Conservation (phyloP, 1,284 basidiomycete species). For the Pascua guehoae region DNA sequence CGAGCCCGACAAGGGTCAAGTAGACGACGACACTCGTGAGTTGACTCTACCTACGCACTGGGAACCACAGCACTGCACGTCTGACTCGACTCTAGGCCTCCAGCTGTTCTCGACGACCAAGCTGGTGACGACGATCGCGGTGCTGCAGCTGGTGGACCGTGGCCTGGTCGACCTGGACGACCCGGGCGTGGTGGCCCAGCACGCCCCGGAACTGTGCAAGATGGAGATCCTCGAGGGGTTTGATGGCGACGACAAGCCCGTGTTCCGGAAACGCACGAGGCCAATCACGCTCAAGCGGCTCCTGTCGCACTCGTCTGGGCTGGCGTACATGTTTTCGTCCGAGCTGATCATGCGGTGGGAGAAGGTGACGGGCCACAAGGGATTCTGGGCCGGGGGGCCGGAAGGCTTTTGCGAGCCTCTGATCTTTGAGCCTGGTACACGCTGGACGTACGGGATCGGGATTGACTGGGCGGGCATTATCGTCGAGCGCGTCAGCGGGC, state of each 20-base stretch:
- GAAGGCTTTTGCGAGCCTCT: slow-evolving; percentile 18
- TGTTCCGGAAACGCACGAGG: background rate
- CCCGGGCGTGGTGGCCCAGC: background rate
- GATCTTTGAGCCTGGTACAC: slow-evolving; percentile 36
- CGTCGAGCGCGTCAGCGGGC: slow-evolving; percentile 33
- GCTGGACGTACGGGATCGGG: slow-evolving; percentile 29
- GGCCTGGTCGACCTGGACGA: slow-evolving; percentile 9
- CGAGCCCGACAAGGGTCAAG: slow-evolving; percentile 23
- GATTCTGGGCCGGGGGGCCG: slow-evolving; percentile 26
- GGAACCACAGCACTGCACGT: too few species aligned
- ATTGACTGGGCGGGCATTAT: slow-evolving; percentile 44
- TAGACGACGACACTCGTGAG: slow-evolving; percentile 37
- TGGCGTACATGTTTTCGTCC: slow-evolving; percentile 12
- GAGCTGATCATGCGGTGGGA: slow-evolving; percentile 11
- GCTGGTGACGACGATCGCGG: slow-evolving; percentile 33
- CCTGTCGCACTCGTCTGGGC: slow-evolving; percentile 16
- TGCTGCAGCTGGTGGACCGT: slow-evolving; percentile 27
- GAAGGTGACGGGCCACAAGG: slow-evolving; percentile 13
- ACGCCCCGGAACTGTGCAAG: slow-evolving; percentile 13
- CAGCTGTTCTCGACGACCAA: slow-evolving; percentile 41
- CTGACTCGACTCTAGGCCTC: slow-evolving; percentile 10
- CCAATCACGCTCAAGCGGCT: slow-evolving; percentile 13
- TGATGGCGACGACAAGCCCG: slow-evolving; percentile 5
- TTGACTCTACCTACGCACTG: background rate
- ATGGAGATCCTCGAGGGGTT: slow-evolving; percentile 13